Evolutionary conservation across 2,329 filamentous ascomycete genomes (phyloP).

Genomic region (Calonectria multiphialidica): DNA sequence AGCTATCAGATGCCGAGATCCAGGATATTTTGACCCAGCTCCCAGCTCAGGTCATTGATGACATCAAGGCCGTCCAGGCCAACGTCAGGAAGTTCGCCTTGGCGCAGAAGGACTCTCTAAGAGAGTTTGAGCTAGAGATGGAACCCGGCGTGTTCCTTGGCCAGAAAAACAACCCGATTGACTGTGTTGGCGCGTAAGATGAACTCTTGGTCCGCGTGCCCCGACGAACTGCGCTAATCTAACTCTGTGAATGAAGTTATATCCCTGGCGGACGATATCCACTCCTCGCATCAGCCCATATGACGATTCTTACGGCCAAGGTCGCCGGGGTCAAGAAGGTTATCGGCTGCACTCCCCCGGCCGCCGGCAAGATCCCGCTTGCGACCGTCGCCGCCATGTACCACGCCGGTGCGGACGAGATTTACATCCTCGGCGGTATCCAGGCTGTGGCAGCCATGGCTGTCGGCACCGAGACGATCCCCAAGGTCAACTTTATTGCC

Average conservation of each 20-base stretch:
- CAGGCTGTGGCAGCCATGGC: slow-evolving; percentile 32
- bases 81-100: slow-evolving; percentile 30
- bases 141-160: slow-evolving; percentile 15
- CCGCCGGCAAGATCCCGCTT: slow-evolving; percentile 21
- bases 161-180: slow-evolving; percentile 22
- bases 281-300: slow-evolving; percentile 28
- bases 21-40: slow-evolving; percentile 57
- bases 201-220: background rate
- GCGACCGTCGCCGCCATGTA: slow-evolving; percentile 29
- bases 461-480: slow-evolving; percentile 27
- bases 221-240: background rate
- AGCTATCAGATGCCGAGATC: slow-evolving; percentile 59
- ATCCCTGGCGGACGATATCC: slow-evolving; percentile 26
- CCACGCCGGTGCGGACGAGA: slow-evolving; percentile 25
- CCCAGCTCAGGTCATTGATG: slow-evolving; percentile 54
- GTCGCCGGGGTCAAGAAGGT: slow-evolving; percentile 26
- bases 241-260: background rate
- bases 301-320: slow-evolving; percentile 33
- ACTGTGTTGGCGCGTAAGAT: slow-evolving; percentile 22
- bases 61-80: slow-evolving; percentile 45
- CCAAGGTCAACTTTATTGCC: slow-evolving; percentile 31
- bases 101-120: slow-evolving; percentile 16
- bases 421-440: slow-evolving; percentile 26
- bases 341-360: slow-evolving; percentile 29
- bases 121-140: slow-evolving; percentile 31